Conservation (phyloP, 176 grass and related monocot genomes). For the Avena sativa region DNA sequence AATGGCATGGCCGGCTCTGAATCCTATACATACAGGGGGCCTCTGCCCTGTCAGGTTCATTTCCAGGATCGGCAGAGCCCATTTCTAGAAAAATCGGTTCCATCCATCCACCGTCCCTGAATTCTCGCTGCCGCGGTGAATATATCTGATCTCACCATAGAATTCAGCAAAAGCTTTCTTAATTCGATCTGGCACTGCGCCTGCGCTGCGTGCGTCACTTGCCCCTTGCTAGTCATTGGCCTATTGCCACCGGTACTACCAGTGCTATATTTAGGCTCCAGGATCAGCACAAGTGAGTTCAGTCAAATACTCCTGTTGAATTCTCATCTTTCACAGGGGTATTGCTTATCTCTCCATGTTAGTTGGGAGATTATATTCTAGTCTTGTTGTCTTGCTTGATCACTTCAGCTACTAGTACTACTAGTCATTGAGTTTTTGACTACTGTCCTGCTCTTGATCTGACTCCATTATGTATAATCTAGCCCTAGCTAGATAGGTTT, state of each 20-base stretch:
- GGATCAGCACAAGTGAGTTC: neutral
- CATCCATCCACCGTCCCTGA: slow-evolving; percentile 3
- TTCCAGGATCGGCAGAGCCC: slow-evolving; percentile 39
- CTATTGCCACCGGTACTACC: too few relatives aligned
- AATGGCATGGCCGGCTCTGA: slow-evolving; percentile 41
- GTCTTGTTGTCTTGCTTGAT: neutral
- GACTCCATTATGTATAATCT: too few relatives aligned
- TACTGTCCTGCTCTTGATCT: too few relatives aligned
- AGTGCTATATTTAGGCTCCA: neutral
- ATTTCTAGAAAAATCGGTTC: slow-evolving; percentile 37
- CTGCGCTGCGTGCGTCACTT: slow-evolving; percentile 6
- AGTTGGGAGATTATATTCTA: neutral
- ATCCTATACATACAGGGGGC: slow-evolving; percentile 31
- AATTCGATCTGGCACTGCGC: neutral
- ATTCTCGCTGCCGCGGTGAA: neutral
- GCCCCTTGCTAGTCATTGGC: neutral
- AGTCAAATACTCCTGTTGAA: too few relatives aligned
- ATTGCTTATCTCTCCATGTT: neutral
- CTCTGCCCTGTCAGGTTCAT: slow-evolving; percentile 21
- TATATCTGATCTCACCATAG: slow-evolving; percentile 23
- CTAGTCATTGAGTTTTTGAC: too few relatives aligned
- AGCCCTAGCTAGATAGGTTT: neutral
- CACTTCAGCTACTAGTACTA: too few relatives aligned
- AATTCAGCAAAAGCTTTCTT: slow-evolving; percentile 38
- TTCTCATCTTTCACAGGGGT: neutral